Conservation (phyloP, 2,329 filamentous ascomycete species). For the Exophiala calicioides region DNA sequence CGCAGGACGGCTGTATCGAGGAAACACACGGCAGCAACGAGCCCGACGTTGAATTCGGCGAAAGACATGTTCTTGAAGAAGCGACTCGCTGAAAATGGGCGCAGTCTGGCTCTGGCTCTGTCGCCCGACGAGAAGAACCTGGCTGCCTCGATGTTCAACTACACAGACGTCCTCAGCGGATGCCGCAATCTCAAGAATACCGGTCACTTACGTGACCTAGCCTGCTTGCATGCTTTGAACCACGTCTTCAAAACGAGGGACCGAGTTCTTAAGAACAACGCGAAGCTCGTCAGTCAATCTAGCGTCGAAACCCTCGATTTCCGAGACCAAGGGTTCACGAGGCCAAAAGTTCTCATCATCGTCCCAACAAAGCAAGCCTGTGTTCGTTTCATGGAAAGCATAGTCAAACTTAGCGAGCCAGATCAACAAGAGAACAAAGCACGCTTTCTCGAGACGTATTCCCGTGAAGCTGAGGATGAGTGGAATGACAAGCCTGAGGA, state of each 20-base stretch:
- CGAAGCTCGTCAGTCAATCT: conserved; percentile 68
- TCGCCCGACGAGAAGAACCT: conserved; percentile 64
- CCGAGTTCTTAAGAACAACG: conserved; percentile 87
- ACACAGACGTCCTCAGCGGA: conserved; percentile 77
- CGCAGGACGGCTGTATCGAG: conserved; percentile 14
- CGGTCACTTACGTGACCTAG: conserved; percentile 66
- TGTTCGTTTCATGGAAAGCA: conserved; percentile 72
- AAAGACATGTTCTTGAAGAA: conserved; percentile 61
- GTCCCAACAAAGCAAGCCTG: conserved; percentile 87
- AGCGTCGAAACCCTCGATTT: conserved; percentile 67
- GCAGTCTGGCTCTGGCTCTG: conserved; percentile 54
- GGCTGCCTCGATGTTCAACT: conserved; percentile 74
- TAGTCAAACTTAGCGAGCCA: conserved; percentile 73
- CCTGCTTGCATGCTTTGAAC: conserved; percentile 83
- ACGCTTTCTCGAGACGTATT: conserved; percentile 83
- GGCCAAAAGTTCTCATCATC: conserved; percentile 89
- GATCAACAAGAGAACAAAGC: conserved; percentile 96
- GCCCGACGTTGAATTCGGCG: conserved; percentile 1
- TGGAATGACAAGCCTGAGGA: conserved; percentile 74
- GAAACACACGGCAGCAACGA: background rate
- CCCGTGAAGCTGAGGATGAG: conserved; percentile 67
- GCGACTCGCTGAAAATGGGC: conserved; percentile 61
- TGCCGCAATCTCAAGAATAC: conserved; percentile 70
- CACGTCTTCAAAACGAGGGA: conserved; percentile 94
- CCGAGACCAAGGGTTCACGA: conserved; percentile 91